Conservation (phyloP, 805 yeast species). For the Nakazawaea ernobii region DNA sequence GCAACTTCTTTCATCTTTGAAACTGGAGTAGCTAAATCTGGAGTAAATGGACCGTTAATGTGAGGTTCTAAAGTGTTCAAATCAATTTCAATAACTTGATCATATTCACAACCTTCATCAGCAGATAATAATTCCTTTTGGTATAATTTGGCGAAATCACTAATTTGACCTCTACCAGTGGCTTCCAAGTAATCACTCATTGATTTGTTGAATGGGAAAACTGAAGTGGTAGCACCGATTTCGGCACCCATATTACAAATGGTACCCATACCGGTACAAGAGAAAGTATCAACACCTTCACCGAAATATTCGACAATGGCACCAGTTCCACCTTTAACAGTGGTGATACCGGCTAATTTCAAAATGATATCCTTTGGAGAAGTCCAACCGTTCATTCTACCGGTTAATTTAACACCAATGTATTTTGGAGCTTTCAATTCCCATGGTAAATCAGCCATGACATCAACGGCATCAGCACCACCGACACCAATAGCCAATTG, state of each 20-base stretch:
- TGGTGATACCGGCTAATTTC: slow-evolving; percentile 82
- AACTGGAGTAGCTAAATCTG: slow-evolving; percentile 92
- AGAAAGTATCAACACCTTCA: slow-evolving; percentile 80
- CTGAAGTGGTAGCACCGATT: slow-evolving; percentile 97
- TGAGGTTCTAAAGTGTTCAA: slow-evolving; percentile 86
- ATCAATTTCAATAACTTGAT: slow-evolving; percentile 86
- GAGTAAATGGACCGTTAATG: slow-evolving; percentile 97
- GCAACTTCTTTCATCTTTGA: slow-evolving; percentile 74
- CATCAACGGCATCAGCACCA: slow-evolving; percentile 99
- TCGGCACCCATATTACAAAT: slow-evolving; percentile 99
- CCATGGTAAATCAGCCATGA: slow-evolving; percentile 96
- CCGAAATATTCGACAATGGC: slow-evolving; percentile 95
- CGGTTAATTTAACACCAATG: slow-evolving; percentile 90
- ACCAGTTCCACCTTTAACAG: slow-evolving; percentile 99
- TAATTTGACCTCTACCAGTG: slow-evolving; percentile 79
- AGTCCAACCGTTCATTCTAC: slow-evolving; percentile 87
- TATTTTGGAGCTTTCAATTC: slow-evolving; percentile 96
- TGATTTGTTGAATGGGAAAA: slow-evolving; percentile 77
- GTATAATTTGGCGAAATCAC: slow-evolving; percentile 57
- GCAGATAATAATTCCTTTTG: slow-evolving; percentile 62
- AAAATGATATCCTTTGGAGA: slow-evolving; percentile 97
- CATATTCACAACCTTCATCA: slow-evolving; percentile 87
- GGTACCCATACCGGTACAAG: slow-evolving; percentile 99
- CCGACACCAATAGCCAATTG: slow-evolving; percentile 99
- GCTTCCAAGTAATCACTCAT: slow-evolving; percentile 61